These are phyloP conservation scores for Phytopythium oedochilum DNA, from an alignment of 352 stramenopile genomes.

Conservation along the genomic window DNA sequence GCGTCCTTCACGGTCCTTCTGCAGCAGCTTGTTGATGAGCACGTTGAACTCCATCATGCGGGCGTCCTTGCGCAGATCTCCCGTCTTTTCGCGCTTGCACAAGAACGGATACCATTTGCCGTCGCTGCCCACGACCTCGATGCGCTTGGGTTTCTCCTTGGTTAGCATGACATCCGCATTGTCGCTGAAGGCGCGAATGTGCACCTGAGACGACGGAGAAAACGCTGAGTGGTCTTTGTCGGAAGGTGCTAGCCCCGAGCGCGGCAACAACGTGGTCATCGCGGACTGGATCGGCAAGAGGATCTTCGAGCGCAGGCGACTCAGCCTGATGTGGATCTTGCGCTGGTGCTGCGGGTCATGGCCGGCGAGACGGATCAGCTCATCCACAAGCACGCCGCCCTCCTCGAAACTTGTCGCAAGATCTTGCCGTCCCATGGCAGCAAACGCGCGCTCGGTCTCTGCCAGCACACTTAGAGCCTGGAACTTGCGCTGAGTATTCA, in stretches of 20 bases:
- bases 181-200: slow-evolving; percentile 87
- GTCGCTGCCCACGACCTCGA: slow-evolving; percentile 85
- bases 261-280: slow-evolving; percentile 66
- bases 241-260: slow-evolving; percentile 49
- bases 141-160: slow-evolving; percentile 99
- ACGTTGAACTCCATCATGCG: slow-evolving; percentile 99
- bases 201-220: slow-evolving; percentile 61
- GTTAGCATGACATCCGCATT: slow-evolving; percentile 96
- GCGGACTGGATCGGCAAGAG: slow-evolving; percentile 77
- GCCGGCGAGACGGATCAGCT: slow-evolving; percentile 92
- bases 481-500: slow-evolving; percentile 68
- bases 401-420: slow-evolving; percentile 83
- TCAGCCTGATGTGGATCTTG: slow-evolving; percentile 81
- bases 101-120: slow-evolving; percentile 87
- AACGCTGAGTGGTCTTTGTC: slow-evolving; percentile 58
- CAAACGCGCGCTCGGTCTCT: slow-evolving; percentile 56
- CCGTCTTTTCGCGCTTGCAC: slow-evolving; percentile 97
- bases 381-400: slow-evolving; percentile 88
- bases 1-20: slow-evolving; percentile 83
- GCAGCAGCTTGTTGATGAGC: slow-evolving; percentile 99
- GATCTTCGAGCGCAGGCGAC: slow-evolving; percentile 62
- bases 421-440: slow-evolving; percentile 55
- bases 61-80: slow-evolving; percentile 99
- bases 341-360: slow-evolving; percentile 76
- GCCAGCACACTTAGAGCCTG: slow-evolving; percentile 63